Conservation (phyloP, 495 filamentous ascomycete genomes). For the Lasiosphaeris hirsuta region DNA sequence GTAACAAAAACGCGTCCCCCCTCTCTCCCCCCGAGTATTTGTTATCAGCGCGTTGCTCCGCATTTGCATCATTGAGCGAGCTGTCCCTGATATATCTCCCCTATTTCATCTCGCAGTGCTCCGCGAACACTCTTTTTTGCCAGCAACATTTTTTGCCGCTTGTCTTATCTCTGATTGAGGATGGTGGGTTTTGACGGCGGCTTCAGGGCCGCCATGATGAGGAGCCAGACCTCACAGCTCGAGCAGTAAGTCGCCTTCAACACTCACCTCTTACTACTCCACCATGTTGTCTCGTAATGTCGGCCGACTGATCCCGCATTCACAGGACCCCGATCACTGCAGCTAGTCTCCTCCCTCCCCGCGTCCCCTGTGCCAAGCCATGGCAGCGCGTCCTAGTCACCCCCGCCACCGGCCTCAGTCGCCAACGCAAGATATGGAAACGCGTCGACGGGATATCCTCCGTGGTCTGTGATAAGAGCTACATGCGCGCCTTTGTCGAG, state of each 20-base stretch:
- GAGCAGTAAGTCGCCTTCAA: not conserved
- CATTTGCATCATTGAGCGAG: too few relatives aligned
- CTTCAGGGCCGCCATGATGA: not conserved
- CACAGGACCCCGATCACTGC: constrained; percentile 22
- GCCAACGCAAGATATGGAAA: constrained; percentile 33
- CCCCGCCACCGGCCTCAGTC: constrained; percentile 9
- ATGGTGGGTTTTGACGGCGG: not conserved
- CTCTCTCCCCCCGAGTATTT: not conserved
- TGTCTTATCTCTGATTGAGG: not conserved
- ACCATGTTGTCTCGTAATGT: too few relatives aligned
- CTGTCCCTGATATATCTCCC: too few relatives aligned
- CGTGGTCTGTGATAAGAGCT: not conserved
- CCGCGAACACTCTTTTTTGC: not conserved
- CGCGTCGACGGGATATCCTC: constrained; percentile 21
- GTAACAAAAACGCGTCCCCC: not conserved
- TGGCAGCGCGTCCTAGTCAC: constrained; percentile 33
- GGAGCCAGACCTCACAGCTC: not conserved
- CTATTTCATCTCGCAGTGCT: not conserved
- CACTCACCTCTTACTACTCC: too few relatives aligned
- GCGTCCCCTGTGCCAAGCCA: constrained; percentile 18
- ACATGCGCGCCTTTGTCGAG: constrained; percentile 21
- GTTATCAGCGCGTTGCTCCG: not conserved
- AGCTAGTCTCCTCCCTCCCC: constrained; percentile 21
- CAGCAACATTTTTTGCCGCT: not conserved
- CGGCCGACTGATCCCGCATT: constrained; percentile 2